Evolutionary conservation across 345 rosid species (phyloP), one percentile per base, ranked within the genome.

Genomic region (Reutealis trisperma): DNA sequence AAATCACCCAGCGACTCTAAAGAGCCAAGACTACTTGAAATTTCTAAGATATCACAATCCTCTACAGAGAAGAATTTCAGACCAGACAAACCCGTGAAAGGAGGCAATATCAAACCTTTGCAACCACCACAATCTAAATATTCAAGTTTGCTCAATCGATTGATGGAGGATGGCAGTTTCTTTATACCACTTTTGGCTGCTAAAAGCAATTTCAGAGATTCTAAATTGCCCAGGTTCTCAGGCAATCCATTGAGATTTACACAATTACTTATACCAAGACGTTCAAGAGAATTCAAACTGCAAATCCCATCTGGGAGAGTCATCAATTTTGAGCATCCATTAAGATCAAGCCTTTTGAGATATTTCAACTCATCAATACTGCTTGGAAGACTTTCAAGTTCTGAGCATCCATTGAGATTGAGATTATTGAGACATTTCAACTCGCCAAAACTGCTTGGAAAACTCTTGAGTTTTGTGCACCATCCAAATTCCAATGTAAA

Each of bases 331-430:
- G 30, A 27, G 30, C 30, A 27, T 27, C 30, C 30, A 27, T 27
- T 27, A 27, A 27, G 30, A 27, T 68, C 58, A 0, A 58, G 72
- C 27, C 47, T 16, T 47, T 21, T 68, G n/a, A 68, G 59, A 68
- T 27, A 27, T 27, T 68, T 47, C 75, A 86, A 77, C 8, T n/a
- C 15, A 19, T 76, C 79, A 10, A 75, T 54, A 37, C 73, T 66
- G 42, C 75, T 76, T 41, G 84, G 89, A 57, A 84, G 82, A 80
- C 58, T 75, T 54, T 67, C 79, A 32, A 86, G 82, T 59, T 63
- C 44, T 47, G 57, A 80, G 77, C 87, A 84, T 18, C 67, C 74
- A 3, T 8, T n/a, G 55, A 86, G 62, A 42, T 21, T 15, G 19
- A 86, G 62, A 24, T 6, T 12, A 59, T 52, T 37, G 15, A 83